Evolutionary conservation across 176 grass and related monocot species (phyloP).

Genomic region (Oryza officinalis): DNA sequence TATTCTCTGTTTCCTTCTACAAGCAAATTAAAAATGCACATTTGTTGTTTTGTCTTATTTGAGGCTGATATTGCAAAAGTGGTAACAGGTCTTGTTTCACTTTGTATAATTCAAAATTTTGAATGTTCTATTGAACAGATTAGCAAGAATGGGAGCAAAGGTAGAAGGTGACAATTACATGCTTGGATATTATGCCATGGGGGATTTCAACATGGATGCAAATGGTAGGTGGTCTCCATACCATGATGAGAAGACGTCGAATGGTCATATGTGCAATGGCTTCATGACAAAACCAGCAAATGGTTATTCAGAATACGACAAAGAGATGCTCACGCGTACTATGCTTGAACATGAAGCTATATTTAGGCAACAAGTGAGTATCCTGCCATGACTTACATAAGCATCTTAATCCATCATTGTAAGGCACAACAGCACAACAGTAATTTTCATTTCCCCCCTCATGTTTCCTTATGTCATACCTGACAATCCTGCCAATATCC

Average conservation of each 20-base stretch:
- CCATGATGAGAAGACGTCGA: conserved; percentile 57
- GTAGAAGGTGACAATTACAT: conserved; percentile 67
- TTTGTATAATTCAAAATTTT: conserved; percentile 18
- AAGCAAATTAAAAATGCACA: conserved; percentile 1
- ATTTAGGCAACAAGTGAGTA: conserved; percentile 80
- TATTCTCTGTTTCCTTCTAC: conserved; percentile 11
- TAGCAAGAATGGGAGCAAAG: conserved; percentile 63
- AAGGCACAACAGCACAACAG: background rate
- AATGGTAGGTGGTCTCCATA: conserved; percentile 48
- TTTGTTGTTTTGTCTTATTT: background rate
- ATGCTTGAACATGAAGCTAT: conserved; percentile 94
- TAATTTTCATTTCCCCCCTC: background rate
- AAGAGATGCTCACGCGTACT: conserved; percentile 72
- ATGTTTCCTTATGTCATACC: conserved; percentile 24
- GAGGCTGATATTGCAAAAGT: background rate
- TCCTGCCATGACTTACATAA: conserved; percentile 11
- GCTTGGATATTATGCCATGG: conserved; percentile 47
- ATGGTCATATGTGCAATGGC: conserved; percentile 39
- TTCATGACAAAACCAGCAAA: conserved; percentile 36
- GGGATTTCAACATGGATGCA: conserved; percentile 44
- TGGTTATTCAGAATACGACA: conserved; percentile 61
- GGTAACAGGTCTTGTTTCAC: conserved; percentile 38
- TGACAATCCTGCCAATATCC: conserved; percentile 31
- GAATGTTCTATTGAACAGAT: conserved; percentile 24
- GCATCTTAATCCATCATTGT: conserved; percentile 4